These are phyloP conservation scores for Macroventuria anomochaeta DNA, from an alignment of 2,329 filamentous ascomycete species.

Conservation along the genomic window DNA sequence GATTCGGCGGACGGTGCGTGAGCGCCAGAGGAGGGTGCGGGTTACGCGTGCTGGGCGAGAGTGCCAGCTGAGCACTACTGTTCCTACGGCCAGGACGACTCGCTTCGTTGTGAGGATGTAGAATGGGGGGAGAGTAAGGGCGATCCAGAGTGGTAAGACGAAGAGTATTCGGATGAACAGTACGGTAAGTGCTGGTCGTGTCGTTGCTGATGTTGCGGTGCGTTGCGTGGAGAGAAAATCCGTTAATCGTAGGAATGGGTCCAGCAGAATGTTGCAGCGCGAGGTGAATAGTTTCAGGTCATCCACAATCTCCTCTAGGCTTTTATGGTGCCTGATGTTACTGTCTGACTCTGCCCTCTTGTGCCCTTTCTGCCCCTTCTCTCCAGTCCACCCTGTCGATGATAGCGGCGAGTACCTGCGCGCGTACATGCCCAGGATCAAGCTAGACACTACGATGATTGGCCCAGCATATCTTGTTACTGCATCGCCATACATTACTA, in stretches of 20 bases:
- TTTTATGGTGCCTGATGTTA: constrained; percentile 84
- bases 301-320: constrained; percentile 95
- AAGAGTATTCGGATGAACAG: constrained; percentile 89
- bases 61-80: constrained; percentile 88
- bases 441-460: constrained; percentile 75
- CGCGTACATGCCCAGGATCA: constrained; percentile 93
- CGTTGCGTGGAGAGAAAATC: constrained; percentile 92
- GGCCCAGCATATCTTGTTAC: constrained; percentile 84
- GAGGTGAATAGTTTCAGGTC: constrained; percentile 89
- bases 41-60: constrained; percentile 84
- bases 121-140: constrained; percentile 80
- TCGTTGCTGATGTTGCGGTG: constrained; percentile 89
- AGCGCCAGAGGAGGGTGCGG: constrained; percentile 89
- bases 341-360: constrained; percentile 62
- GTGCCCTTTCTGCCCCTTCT: constrained; percentile 62
- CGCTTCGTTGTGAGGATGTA: constrained; percentile 86
- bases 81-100: constrained; percentile 84
- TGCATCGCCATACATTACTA: constrained; percentile 83
- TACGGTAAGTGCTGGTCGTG: constrained; percentile 84
- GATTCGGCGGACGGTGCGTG: constrained; percentile 72
- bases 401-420: constrained; percentile 88
- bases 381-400: constrained; percentile 77
- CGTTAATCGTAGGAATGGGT: constrained; percentile 85
- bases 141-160: constrained; percentile 86
- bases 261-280: constrained; percentile 88